phyloP scores from a whole-genome alignment of 202 grass and related monocot genomes.

The Setaria italica region DNA sequence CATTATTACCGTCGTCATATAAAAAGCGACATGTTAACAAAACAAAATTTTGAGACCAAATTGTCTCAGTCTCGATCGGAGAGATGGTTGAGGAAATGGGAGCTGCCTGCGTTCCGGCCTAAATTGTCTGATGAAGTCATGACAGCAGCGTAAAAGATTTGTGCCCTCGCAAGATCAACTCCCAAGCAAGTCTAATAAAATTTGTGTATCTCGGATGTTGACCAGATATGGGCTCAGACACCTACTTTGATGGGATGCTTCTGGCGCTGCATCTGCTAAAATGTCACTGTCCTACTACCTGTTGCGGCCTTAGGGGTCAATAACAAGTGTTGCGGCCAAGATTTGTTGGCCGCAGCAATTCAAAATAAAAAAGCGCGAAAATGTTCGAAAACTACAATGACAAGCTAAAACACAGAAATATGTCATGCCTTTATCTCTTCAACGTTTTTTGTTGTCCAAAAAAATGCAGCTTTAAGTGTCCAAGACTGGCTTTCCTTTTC shows the following conservation, averaged over 20 bases:
- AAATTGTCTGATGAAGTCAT: slow-evolving; percentile 3
- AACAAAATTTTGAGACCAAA: not conserved
- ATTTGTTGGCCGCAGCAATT: slow-evolving; percentile 14
- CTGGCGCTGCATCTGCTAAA: slow-evolving; percentile 9
- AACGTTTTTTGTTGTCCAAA: not conserved
- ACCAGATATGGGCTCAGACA: slow-evolving; percentile 37
- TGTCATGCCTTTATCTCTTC: not conserved
- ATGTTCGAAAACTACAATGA: not conserved
- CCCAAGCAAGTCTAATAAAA: slow-evolving; percentile 6
- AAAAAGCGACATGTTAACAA: not conserved
- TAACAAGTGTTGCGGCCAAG: not conserved
- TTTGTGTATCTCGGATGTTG: slow-evolving; percentile 3
- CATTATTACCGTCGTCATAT: not conserved
- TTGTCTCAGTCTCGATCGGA: not conserved
- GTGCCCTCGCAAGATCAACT: not conserved
- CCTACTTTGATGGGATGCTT: slow-evolving; percentile 29
- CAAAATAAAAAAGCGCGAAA: not conserved
- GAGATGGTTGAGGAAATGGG: not conserved
- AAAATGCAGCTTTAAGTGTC: not conserved
- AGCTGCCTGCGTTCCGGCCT: not conserved
- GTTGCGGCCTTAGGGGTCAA: not conserved
- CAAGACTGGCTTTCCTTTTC: not conserved
- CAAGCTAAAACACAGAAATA: not conserved
- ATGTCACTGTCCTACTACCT: slow-evolving; percentile 26
- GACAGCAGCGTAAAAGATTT: slow-evolving; percentile 9